Percentiles rank a stretch among this genome's conserved stretches.
Evolutionary conservation across 805 yeast genomes (phyloP).

Genomic region (Cyberlindnera galapagoensis): DNA sequence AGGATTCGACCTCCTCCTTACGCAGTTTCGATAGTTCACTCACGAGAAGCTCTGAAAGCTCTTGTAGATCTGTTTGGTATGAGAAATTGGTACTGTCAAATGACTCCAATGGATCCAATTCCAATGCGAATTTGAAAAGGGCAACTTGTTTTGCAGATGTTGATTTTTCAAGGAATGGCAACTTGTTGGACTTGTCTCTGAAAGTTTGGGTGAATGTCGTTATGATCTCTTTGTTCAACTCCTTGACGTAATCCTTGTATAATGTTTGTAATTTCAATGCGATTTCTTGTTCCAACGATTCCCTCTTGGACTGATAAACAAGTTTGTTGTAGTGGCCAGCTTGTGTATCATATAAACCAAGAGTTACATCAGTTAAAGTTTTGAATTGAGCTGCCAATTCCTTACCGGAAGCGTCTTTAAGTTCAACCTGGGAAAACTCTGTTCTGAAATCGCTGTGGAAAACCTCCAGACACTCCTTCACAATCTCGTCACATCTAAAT

Average conservation of each 20-base stretch:
- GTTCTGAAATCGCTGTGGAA: conserved; percentile 12
- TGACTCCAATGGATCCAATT: conserved; percentile 13
- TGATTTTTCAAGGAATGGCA: conserved; percentile 28
- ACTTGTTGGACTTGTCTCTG: conserved; percentile 23
- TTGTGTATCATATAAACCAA: conserved; percentile 52
- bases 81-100: conserved; percentile 20
- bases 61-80: conserved; percentile 28
- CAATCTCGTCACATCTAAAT: conserved; percentile 89
- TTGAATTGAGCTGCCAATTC: conserved; percentile 38
- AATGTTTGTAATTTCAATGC: conserved; percentile 39
- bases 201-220: conserved; percentile 24
- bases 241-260: conserved; percentile 34
- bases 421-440: conserved; percentile 6
- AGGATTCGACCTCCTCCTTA: conserved; percentile 20
- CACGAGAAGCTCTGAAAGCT: conserved; percentile 24
- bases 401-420: conserved; percentile 14
- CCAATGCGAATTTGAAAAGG: conserved; percentile 11
- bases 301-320: conserved; percentile 63
- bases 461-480: conserved; percentile 30
- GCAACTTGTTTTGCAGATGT: conserved; percentile 25
- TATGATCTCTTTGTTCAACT: conserved; percentile 30
- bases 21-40: conserved; percentile 19
- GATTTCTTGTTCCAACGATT: conserved; percentile 40
- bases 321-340: conserved; percentile 70
- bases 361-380: conserved; percentile 37